Evolutionary conservation across 305 asterid genomes (phyloP).

Genomic region (Galium porrigens): DNA sequence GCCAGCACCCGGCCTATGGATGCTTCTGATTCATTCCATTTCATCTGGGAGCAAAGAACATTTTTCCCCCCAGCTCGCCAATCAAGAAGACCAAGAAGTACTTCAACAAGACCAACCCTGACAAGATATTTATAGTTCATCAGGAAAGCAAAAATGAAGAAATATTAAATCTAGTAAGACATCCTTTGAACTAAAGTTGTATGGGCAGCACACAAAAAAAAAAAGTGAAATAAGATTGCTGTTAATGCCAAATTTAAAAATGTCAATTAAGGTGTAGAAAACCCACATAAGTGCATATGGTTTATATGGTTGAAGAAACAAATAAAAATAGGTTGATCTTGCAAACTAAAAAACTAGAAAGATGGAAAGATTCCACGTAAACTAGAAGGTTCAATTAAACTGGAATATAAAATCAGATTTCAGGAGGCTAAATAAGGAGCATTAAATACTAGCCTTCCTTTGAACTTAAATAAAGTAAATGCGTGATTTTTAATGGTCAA

Average conservation of each 20-base stretch:
- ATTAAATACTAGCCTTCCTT: too few species aligned
- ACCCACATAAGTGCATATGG: background rate
- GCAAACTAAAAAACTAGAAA: background rate
- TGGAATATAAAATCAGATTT: background rate
- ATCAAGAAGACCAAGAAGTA: slow-evolving; percentile 97
- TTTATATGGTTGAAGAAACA: background rate
- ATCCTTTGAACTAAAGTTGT: background rate
- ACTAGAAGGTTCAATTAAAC: background rate
- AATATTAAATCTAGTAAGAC: background rate
- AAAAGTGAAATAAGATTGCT: background rate
- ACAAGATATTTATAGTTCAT: background rate
- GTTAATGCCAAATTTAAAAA: background rate
- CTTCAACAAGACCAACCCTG: slow-evolving; percentile 96
- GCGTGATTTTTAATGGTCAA: too few species aligned
- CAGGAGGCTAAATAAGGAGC: background rate
- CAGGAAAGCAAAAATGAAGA: background rate
- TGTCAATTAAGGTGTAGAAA: background rate
- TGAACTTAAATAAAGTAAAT: too few species aligned
- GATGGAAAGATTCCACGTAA: background rate
- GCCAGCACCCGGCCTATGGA: slow-evolving; percentile 91
- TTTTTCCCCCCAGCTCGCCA: slow-evolving; percentile 96
- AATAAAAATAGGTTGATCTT: background rate
- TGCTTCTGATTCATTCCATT: slow-evolving; percentile 99
- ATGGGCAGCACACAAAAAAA: too few species aligned
- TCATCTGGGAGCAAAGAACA: slow-evolving; percentile 74